Evolutionary conservation across 148 eudicot species (phyloP).

Genomic region (Spergularia bocconei): DNA sequence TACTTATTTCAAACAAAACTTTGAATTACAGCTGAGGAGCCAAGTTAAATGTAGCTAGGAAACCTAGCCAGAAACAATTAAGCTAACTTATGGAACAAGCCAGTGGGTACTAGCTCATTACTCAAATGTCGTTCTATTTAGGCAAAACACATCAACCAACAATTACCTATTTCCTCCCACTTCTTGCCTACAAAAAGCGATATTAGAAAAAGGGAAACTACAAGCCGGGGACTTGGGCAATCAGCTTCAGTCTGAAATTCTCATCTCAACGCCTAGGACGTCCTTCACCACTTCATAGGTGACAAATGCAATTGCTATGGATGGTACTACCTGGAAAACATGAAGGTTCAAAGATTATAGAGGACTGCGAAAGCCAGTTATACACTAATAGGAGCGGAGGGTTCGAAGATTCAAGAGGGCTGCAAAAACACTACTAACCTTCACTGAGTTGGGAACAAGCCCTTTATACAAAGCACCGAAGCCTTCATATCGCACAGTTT

Average conservation of each 20-base stretch:
- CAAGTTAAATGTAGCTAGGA: too few species aligned
- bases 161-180: conserved; percentile 24
- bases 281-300: conserved; percentile 81
- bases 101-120: conserved; percentile 14
- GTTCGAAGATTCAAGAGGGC: background rate
- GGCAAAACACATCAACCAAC: conserved; percentile 20
- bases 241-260: conserved; percentile 59
- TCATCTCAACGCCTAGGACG: conserved; percentile 64
- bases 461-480: conserved; percentile 84
- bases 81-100: conserved; percentile 23
- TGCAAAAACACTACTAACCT: conserved; percentile 45
- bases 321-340: conserved; percentile 68
- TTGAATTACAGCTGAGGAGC: too few species aligned
- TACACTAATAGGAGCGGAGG: background rate
- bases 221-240: too few species aligned
- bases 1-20: too few species aligned
- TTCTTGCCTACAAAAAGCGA: conserved; percentile 25
- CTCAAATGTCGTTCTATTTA: conserved; percentile 11
- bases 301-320: conserved; percentile 85
- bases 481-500: conserved; percentile 77
- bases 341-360: background rate
- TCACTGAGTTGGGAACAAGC: conserved; percentile 79
- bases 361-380: background rate
- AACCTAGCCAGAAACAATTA: background rate
- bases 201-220: background rate